Evolutionary conservation across 352 stramenopile species (phyloP).

Genomic region (Pythium oligandrum): DNA sequence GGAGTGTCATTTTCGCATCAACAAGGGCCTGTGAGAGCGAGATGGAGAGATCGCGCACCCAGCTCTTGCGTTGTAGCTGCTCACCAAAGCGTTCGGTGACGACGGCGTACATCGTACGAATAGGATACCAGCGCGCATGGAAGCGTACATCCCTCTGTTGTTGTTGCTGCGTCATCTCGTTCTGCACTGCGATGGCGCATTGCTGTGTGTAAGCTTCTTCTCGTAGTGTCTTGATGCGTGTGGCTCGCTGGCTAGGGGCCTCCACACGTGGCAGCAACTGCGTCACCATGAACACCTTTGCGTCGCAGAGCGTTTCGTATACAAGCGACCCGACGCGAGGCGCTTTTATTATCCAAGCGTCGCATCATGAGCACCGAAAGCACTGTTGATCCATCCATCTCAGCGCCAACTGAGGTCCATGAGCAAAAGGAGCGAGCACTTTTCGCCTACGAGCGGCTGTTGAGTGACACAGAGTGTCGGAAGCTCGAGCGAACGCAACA

Average conservation of each 20-base stretch:
- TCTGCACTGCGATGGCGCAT: conserved; percentile 16
- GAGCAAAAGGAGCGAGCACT: neutral
- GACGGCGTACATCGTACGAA: conserved; percentile 45
- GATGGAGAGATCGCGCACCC: conserved; percentile 2
- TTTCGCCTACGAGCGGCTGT: conserved; percentile 37
- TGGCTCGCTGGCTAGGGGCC: too few species aligned
- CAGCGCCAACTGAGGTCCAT: too few species aligned
- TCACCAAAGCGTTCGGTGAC: conserved; percentile 7
- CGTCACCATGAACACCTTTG: too few species aligned
- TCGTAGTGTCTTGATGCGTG: conserved; percentile 1
- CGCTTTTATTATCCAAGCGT: too few species aligned
- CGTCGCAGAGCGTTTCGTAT: too few species aligned
- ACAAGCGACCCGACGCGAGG: conserved; percentile 9
- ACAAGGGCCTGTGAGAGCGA: neutral
- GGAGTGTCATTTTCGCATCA: conserved; percentile 9
- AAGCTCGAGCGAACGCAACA: conserved; percentile 27
- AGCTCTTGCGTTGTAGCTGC: conserved; percentile 6
- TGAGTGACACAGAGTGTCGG: conserved; percentile 33
- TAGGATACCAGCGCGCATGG: conserved; percentile 34
- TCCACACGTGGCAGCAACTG: too few species aligned
- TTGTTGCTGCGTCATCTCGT: conserved; percentile 23
- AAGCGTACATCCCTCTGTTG: conserved; percentile 30
- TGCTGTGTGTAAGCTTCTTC: conserved; percentile 23
- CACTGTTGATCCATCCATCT: too few species aligned
- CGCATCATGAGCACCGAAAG: too few species aligned